phyloP scores from a whole-genome alignment of 345 rosid species.

The Eucalyptus virginea region DNA sequence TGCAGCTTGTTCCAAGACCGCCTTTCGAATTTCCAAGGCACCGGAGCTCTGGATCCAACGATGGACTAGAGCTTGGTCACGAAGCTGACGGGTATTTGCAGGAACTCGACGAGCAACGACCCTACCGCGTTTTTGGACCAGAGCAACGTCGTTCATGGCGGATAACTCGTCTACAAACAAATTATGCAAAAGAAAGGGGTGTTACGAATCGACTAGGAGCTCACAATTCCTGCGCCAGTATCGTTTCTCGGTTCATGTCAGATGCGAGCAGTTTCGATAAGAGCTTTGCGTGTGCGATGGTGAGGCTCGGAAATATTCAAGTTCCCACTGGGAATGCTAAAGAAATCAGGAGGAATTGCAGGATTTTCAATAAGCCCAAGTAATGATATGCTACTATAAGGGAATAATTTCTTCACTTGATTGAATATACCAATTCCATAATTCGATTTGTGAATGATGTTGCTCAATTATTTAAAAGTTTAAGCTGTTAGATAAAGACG shows the following conservation, averaged over 20 bases:
- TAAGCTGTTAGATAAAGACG: rapidly evolving
- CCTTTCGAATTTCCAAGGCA: constrained; percentile 25
- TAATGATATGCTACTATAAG: neutral
- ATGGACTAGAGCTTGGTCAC: constrained; percentile 38
- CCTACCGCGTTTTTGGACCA: constrained; percentile 59
- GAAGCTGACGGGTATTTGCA: constrained; percentile 24
- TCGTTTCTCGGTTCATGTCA: constrained; percentile 27
- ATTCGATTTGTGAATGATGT: neutral
- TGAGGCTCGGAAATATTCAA: constrained; percentile 31
- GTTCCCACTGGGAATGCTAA: constrained; percentile 51
- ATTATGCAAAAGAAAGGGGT: constrained; percentile 33
- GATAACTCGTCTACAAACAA: constrained; percentile 37
- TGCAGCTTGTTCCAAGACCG: constrained; percentile 52
- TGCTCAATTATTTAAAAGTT: too few species aligned
- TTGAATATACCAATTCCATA: neutral
- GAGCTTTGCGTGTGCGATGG: constrained; percentile 48
- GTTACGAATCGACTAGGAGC: constrained; percentile 43
- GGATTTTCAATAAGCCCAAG: constrained; percentile 19
- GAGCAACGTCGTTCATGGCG: constrained; percentile 23
- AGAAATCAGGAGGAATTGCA: constrained; percentile 47
- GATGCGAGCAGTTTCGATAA: constrained; percentile 10
- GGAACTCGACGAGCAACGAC: neutral
- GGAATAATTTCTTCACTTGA: neutral
- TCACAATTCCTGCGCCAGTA: constrained; percentile 21
- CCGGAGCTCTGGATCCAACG: constrained; percentile 26